Base-by-base conservation (phyloP, 2,329 filamentous ascomycete species). In the Aspergillus udagawae region DNA sequence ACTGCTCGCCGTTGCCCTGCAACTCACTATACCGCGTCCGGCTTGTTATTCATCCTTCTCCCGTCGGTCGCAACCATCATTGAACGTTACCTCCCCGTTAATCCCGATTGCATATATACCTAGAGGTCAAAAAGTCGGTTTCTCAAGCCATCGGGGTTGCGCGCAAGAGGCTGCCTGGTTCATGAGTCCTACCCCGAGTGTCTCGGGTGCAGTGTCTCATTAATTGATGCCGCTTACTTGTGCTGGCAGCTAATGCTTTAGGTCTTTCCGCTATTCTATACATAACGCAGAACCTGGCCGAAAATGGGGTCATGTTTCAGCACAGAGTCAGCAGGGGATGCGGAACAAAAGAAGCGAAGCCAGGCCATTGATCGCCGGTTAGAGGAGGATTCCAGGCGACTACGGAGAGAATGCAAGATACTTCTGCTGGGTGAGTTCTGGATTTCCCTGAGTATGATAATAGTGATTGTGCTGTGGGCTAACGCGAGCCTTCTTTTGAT, bases 381-480 rank as follows among this genome's bases (percentile, higher is more conserved):
- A 61, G 93, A 97, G 75, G 93, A 97, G 74, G 94, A 99, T 76
- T 95, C 92, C 53, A 91, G 91, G 76, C 86, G 90, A 75, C 81
- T 97, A 81, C 87, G 92, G 74, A 86, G 92, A 80, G 94, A 99
- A 89, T 97, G 94, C 91, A 99, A 99, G 80, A 97, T 99, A 66
- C 79, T 99, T 60, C 81, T 99, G 54, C 82, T 99, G 68, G 94
- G 94, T 97, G 60, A 35, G 65, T 60, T 53, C 48, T 17, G 49
- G 14, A 29, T 56, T 32, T 52, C 32, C 51, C 47, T 38, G n/a
- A 38, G 21, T 50, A 48, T n/a, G 17, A 38, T 51, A 17, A 23
- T 47, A 9, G 29, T 25, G 14, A 10, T 25, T 21, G 53, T 53
- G 17, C 38, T 25, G 55, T 17, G 25, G 29, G 54, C 42, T 52